Evolutionary conservation across 1,139 yeast species (phyloP), one percentile per base, ranked within the genome.

Genomic region (Nakaseomyces kungkrabaensis): DNA sequence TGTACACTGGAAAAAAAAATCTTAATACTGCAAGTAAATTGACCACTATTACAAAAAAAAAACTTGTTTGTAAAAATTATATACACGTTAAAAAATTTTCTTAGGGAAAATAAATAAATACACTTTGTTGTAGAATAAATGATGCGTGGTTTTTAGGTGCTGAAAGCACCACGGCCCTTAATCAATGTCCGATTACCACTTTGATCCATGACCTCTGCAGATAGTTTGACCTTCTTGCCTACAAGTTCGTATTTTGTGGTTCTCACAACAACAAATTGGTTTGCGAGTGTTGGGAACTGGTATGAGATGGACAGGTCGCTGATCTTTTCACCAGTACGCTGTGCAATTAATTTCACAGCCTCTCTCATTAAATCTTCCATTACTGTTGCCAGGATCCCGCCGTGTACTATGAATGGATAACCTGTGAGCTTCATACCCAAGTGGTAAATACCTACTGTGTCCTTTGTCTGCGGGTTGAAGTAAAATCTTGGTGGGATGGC

Each of bases 361-460:
- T 65, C 68, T 33, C 62, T 81, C 68, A 81, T 75, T 4, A 85
- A 74, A 55, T 89, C 96, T 61, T 86, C 94, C 52, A 88, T 70
- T 11, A 90, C 70, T 0, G 95, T 83, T 7, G 95, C 95, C 37
- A 90, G 67, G 42, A 90, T 79, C 0, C 97, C 97, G 3, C 97
- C 97, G 62, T 90, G 97, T 0, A 88, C 77, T 37, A 90, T 71
- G 58, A 86, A 81, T 1, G 97, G 97, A 62, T 84, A 89, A 2
- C 97, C 97, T 46, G 94, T 82, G 37, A 89, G 68, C 54, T 77
- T 76, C 61, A 83, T 79, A 0, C 97, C 97, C 47, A 85, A 75
- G 64, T 88, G 95, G 29, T 87, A 73, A 3, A 85, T 73, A 0
- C 88, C 77, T 0, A 85, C 75, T 0, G 84, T 75, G 53, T 86